Conservation (phyloP, 2,329 filamentous ascomycete species). For the Geoglossum cookeanum region DNA sequence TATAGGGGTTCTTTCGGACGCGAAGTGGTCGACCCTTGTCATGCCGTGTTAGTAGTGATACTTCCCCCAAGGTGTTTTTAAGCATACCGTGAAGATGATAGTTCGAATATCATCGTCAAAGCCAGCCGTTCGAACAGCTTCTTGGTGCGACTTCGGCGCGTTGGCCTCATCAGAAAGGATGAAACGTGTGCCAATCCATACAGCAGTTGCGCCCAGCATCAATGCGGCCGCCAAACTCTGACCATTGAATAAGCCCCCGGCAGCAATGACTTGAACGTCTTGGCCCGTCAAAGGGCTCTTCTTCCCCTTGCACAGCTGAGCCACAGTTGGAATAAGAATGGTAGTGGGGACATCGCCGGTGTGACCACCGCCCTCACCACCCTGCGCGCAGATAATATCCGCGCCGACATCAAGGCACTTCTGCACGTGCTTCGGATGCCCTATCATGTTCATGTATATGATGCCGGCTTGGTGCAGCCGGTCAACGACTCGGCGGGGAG, state of each 20-base stretch:
- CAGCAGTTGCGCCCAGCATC: constrained; percentile 78
- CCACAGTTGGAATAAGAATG: constrained; percentile 81
- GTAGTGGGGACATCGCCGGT: constrained; percentile 86
- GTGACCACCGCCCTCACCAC: constrained; percentile 92
- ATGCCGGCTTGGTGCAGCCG: constrained; percentile 73
- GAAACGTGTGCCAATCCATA: constrained; percentile 96
- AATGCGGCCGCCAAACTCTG: constrained; percentile 75
- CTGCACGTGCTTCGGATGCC: constrained; percentile 95
- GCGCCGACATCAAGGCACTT: constrained; percentile 85
- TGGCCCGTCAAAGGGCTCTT: constrained; percentile 74
- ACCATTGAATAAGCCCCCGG: constrained; percentile 86
- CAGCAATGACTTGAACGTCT: constrained; percentile 80
- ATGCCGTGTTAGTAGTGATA: not conserved
- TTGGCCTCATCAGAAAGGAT: constrained; percentile 87
- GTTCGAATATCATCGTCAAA: constrained; percentile 95
- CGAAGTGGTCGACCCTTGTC: constrained; percentile 63
- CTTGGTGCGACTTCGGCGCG: constrained; percentile 83
- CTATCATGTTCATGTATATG: constrained; percentile 99
- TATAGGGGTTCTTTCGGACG: constrained; percentile 86
- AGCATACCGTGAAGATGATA: constrained; percentile 70
- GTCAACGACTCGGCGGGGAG: constrained; percentile 75
- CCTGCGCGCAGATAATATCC: constrained; percentile 96
- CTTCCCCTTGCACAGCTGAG: constrained; percentile 58
- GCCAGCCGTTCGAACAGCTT: constrained; percentile 74
- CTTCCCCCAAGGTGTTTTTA: not conserved